phyloP scores from a whole-genome alignment of 208 protist species.

The Porcisia deanei region DNA sequence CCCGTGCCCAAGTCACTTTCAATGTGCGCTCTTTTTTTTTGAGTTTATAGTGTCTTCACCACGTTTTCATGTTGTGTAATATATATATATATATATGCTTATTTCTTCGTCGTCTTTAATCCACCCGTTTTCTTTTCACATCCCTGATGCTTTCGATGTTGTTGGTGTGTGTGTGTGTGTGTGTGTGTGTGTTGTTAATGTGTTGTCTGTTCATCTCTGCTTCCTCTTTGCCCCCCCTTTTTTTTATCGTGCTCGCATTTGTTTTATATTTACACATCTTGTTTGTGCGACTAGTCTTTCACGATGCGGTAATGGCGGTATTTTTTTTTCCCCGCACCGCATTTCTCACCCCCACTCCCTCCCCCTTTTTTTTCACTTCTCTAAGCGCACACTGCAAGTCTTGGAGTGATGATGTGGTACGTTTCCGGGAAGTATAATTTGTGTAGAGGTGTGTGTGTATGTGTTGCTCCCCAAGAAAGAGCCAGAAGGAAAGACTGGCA shows the following conservation, averaged over 20 bases:
- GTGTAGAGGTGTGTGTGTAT: no score
- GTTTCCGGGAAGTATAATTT: no score
- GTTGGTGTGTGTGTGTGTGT: background rate
- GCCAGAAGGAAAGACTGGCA: no score
- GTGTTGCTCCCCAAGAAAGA: no score
- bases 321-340: no score
- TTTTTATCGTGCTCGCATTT: no score
- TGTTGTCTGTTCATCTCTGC: background rate
- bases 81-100: conserved; percentile 2
- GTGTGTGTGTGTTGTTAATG: background rate
- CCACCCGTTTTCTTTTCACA: conserved; percentile 1
- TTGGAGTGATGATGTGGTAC: no score
- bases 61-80: background rate
- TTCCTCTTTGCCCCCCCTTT: no score
- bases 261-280: no score
- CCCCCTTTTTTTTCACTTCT: background rate
- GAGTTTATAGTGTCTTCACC: conserved; percentile 12
- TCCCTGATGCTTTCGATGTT: background rate
- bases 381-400: background rate
- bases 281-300: no score
- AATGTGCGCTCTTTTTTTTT: background rate
- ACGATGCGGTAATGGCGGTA: no score
- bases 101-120: background rate
- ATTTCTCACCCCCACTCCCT: no score
- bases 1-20: conserved; percentile 1